A percentile compares a stretch with the other conserved stretches of the same genome.
Evolutionary conservation across 768 basidiomycete species (phyloP).

Genomic region (Saitozyma podzolica): DNA sequence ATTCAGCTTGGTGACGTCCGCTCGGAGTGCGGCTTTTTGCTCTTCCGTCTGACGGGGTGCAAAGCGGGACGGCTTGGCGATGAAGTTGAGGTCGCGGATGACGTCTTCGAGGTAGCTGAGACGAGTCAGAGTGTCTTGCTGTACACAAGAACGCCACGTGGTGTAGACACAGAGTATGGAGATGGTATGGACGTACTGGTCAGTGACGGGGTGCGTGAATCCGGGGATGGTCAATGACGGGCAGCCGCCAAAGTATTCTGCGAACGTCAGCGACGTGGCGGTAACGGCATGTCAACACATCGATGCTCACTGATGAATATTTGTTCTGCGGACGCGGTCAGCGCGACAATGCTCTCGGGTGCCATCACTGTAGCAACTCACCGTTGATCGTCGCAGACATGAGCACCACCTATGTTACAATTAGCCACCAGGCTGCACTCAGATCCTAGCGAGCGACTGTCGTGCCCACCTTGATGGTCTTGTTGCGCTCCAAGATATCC

Average conservation of each 20-base stretch:
- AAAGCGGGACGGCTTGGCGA: constrained; percentile 55
- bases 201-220: constrained; percentile 71
- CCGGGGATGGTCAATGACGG: constrained; percentile 84
- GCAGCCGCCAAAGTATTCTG: constrained; percentile 76
- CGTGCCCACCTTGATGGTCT: constrained; percentile 60
- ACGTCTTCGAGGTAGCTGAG: constrained; percentile 82
- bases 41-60: constrained; percentile 58
- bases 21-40: constrained; percentile 57
- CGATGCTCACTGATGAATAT: constrained; percentile 53
- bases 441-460: neutral
- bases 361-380: constrained; percentile 4
- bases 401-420: constrained; percentile 60
- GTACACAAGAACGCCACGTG: too few species aligned
- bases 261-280: constrained; percentile 21
- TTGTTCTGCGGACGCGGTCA: constrained; percentile 19
- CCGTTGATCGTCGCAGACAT: constrained; percentile 96
- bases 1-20: constrained; percentile 60
- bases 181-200: constrained; percentile 59
- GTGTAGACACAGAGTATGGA: too few species aligned
- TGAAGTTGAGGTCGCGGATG: constrained; percentile 63
- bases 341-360: neutral
- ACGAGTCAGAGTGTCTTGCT: constrained; percentile 3
- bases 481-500: constrained; percentile 67
- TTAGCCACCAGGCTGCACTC: neutral
- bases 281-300: constrained; percentile 45